Evolutionary conservation across 1,284 basidiomycete species (phyloP), one percentile per base, ranked within the genome.

Genomic region (Sphaerobolus stellatus): DNA sequence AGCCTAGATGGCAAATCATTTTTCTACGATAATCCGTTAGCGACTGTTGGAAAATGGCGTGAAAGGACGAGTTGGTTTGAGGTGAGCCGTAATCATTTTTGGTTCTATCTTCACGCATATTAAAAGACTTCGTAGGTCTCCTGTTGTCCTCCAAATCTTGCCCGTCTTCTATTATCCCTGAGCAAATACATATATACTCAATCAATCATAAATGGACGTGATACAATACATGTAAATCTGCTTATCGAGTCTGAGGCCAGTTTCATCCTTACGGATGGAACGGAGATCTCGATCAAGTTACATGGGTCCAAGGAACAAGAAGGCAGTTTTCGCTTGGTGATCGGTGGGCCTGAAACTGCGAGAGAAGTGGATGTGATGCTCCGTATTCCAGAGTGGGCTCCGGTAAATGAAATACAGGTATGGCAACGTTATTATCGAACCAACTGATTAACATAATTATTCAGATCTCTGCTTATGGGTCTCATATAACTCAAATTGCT

Each of bases 11-110:
- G 62, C 13, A 61, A 59, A 44, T 59, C 50, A 31, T 64, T 62
- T 34, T 64, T 64, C 49, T 64, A 64, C 43, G 61, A 64, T 27
- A 64, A 64, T 48, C 62, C 62, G n/a, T 51, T 59, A 13, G 62
- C 62, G n/a, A 60, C 60, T 5, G 50, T 61, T 25, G 62, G 59
- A 7, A 54, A 52, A 31, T 45, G 46, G 18, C 45, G 43, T 13
- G 20, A 61, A 28, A 53, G 62, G n/a, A 60, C 53, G 20, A 46
- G 46, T 13, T 64, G 61, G 60, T 64, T 64, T 36, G 53, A 59
- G n/a, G 60, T 61, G 24, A 27, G 20, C 11, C 20, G 25, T 20
- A 48, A 7, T 7, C 29, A 24, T 29, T 25, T 9, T 11, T 13
- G 14, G 13, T 7, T 25, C 7, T 25, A 48, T 16, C 25, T 11